Evolutionary conservation across 2,329 filamentous ascomycete genomes (phyloP).

Genomic region (Exophiala xenobiotica): DNA sequence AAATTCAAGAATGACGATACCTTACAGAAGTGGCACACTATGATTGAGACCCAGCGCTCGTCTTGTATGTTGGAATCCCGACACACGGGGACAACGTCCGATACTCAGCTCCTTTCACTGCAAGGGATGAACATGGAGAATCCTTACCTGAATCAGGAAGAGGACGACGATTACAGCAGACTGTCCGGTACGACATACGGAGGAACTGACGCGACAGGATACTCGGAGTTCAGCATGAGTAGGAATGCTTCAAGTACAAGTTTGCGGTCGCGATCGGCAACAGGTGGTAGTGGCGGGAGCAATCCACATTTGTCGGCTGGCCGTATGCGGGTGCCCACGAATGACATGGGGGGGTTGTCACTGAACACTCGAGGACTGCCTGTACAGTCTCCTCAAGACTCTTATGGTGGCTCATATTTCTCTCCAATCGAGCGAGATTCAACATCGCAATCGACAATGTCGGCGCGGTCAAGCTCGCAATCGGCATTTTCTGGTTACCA

Average conservation of each 20-base stretch:
- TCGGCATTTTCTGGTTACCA: slow-evolving; percentile 76
- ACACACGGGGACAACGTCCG: slow-evolving; percentile 54
- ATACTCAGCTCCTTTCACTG: slow-evolving; percentile 79
- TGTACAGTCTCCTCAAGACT: slow-evolving; percentile 60
- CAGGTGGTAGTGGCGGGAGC: slow-evolving; percentile 56
- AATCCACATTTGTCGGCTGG: slow-evolving; percentile 24
- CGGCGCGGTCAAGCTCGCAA: slow-evolving; percentile 52
- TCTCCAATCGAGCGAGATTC: slow-evolving; percentile 71
- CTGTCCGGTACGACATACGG: slow-evolving; percentile 31
- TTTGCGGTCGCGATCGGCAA: slow-evolving; percentile 72
- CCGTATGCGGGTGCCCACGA: slow-evolving; percentile 22
- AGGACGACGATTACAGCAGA: slow-evolving; percentile 48
- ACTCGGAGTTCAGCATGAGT: slow-evolving; percentile 55
- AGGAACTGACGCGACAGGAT: slow-evolving; percentile 37
- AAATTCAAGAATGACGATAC: slow-evolving; percentile 87
- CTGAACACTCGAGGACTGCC: slow-evolving; percentile 27
- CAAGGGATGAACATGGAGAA: slow-evolving; percentile 72
- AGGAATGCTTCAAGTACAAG: slow-evolving; percentile 73
- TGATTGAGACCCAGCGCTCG: slow-evolving; percentile 72
- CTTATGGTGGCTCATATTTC: slow-evolving; percentile 82
- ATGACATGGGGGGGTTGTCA: slow-evolving; percentile 21
- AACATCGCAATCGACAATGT: slow-evolving; percentile 48
- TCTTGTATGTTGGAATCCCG: slow-evolving; percentile 46
- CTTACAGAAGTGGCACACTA: slow-evolving; percentile 87
- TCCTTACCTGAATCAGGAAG: slow-evolving; percentile 67